Percentiles rank a stretch among this genome's conserved stretches.
Conservation (phyloP, 495 filamentous ascomycete genomes). For the Hypoxylon perforatum region DNA sequence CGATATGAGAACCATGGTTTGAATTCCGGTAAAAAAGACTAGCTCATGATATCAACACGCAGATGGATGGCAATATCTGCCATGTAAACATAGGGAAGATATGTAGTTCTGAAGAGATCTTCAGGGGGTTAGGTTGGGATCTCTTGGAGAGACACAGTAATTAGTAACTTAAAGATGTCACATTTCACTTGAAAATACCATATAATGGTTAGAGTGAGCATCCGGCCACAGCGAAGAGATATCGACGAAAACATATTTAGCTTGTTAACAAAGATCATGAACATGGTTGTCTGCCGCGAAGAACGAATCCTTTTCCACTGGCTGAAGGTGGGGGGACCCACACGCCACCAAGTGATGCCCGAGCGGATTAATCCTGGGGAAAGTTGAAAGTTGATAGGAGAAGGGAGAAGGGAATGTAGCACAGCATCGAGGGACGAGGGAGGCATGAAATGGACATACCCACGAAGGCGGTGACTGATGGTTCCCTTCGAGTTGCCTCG, state of each 20-base stretch:
- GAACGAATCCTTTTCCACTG: not conserved
- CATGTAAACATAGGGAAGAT: not conserved
- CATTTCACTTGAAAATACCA: too few relatives aligned
- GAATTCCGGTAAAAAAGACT: slow-evolving; percentile 14
- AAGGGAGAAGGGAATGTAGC: too few relatives aligned
- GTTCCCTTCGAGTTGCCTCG: slow-evolving; percentile 1
- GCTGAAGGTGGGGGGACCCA: slow-evolving; percentile 18
- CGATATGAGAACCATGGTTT: slow-evolving; percentile 27
- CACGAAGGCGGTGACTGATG: slow-evolving; percentile 23
- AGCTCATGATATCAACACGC: slow-evolving; percentile 33
- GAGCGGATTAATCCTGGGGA: slow-evolving; percentile 24
- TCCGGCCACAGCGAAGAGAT: too few relatives aligned
- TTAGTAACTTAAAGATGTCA: too few relatives aligned
- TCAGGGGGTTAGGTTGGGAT: slow-evolving; percentile 12
- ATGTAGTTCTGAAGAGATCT: not conserved
- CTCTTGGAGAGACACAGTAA: slow-evolving; percentile 15
- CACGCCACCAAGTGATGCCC: not conserved
- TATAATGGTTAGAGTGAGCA: too few relatives aligned
- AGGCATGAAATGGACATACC: not conserved
- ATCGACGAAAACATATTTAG: not conserved
- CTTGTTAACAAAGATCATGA: not conserved
- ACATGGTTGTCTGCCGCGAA: not conserved
- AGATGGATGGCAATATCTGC: slow-evolving; percentile 1
- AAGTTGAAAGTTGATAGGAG: slow-evolving; percentile 1
- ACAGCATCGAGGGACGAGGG: too few relatives aligned